A percentile compares a stretch with the other conserved stretches of the same genome.
Conservation (phyloP, 1,284 basidiomycete species). For the Cystobasidium sp. region DNA sequence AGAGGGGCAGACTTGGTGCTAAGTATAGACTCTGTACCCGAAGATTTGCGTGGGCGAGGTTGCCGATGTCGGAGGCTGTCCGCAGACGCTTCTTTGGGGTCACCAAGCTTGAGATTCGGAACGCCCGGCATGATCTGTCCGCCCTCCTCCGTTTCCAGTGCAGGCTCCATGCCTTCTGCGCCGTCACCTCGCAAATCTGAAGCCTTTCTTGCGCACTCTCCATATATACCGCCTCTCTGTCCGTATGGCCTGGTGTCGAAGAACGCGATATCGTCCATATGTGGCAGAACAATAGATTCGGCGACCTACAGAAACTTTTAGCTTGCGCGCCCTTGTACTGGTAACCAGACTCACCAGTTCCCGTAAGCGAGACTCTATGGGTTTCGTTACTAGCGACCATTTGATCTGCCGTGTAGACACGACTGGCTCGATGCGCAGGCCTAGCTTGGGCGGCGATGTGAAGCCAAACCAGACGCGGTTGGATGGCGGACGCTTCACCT, state of each 20-base stretch:
- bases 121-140: slow-evolving; percentile 24
- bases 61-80: slow-evolving; percentile 17
- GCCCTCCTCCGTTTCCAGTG: slow-evolving; percentile 13
- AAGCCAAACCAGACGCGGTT: slow-evolving; percentile 98
- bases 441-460: slow-evolving; percentile 87
- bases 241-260: slow-evolving; percentile 71
- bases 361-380: slow-evolving; percentile 84
- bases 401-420: slow-evolving; percentile 89
- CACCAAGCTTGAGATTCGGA: slow-evolving; percentile 36
- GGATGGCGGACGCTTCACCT: slow-evolving; percentile 92
- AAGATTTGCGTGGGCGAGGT: slow-evolving; percentile 28
- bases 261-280: slow-evolving; percentile 97
- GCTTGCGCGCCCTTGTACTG: neutral
- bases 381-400: slow-evolving; percentile 86
- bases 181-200: slow-evolving; percentile 38
- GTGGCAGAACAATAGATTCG: slow-evolving; percentile 91
- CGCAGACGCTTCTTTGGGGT: slow-evolving; percentile 5
- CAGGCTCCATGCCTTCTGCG: slow-evolving; percentile 22
- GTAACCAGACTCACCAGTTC: slow-evolving; percentile 71
- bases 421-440: slow-evolving; percentile 85
- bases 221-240: slow-evolving; percentile 85
- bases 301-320: slow-evolving; percentile 65
- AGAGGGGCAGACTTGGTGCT: slow-evolving; percentile 17
- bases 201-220: slow-evolving; percentile 64
- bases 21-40: neutral